Evolutionary conservation across 257 asterid genomes (phyloP), one percentile per base, ranked within the genome.

Genomic region (Fraxinus quadrangulata): DNA sequence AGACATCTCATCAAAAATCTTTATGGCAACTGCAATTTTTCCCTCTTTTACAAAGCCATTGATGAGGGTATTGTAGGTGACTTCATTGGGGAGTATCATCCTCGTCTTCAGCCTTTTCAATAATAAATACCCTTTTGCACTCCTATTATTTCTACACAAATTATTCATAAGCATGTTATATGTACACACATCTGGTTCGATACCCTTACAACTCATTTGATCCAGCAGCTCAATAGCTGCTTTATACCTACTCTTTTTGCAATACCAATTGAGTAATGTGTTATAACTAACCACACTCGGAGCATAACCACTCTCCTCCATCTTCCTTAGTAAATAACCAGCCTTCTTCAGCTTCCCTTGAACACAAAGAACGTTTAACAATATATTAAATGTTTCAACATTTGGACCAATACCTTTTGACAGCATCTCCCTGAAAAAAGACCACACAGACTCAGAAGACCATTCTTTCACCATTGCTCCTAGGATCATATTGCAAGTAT

Each of bases 231-330:
- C 88, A 14, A 61, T 49, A 54, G 97, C 98, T 70, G 91, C 85
- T 83, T 89, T 93, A 83, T 87, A 89, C 84, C 90, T 87, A 30
- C 93, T 90, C 83, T 84, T 89, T 85, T 95, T 95, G 88, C 96
- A 88, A 75, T 70, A 90, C 97, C 98, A 91, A 81, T 86, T 93
- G 69, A 95, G 86, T 74, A 95, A 86, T 6, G 97, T 90, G 72
- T 95, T 95, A 80, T 95, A 95, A 86, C 97, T 91, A 80, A 93
- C 97, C 47, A 87, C 82, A 16, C 77, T 92, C 0, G 93, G 98
- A n/a, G 88, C 89, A 85, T 89, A 92, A 40, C 97, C 99, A 77
- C 97, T 88, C 83, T 89, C 93, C 88, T 91, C 98, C 96, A 95
- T 95, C 83, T 87, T 93, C 72, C 69, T 77, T 0, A 95, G 85